Percentiles rank a stretch among this genome's conserved stretches.
Conservation (phyloP, 805 yeast genomes). For the Ogataea nitratoaversa region DNA sequence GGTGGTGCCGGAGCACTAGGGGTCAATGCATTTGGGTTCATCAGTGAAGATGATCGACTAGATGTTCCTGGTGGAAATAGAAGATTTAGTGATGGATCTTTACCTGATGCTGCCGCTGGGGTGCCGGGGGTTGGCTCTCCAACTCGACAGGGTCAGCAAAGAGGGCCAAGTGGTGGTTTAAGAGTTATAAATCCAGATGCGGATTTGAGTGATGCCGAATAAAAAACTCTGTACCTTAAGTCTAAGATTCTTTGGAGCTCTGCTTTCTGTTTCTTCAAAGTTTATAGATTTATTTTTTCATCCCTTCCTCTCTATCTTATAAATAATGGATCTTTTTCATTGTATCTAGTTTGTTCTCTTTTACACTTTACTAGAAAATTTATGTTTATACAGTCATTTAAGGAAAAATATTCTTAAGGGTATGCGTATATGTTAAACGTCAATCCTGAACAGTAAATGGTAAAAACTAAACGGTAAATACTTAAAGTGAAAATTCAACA, state of each 20-base stretch:
- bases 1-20: slow-evolving; percentile 10
- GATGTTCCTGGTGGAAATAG: slow-evolving; percentile 24
- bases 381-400: too few relatives aligned
- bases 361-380: too few relatives aligned
- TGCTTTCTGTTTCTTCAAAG: neutral
- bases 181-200: slow-evolving; percentile 29
- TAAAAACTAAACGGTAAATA: too few relatives aligned
- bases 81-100: slow-evolving; percentile 32
- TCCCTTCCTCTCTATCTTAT: too few relatives aligned
- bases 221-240: too few relatives aligned
- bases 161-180: slow-evolving; percentile 21
- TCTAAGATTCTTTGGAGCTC: too few relatives aligned
- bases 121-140: slow-evolving; percentile 6
- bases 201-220: slow-evolving; percentile 20
- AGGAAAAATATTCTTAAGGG: too few relatives aligned
- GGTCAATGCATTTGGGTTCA: slow-evolving; percentile 20
- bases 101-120: slow-evolving; percentile 33
- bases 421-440: too few relatives aligned
- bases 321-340: too few relatives aligned
- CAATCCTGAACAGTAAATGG: too few relatives aligned
- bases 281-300: neutral
- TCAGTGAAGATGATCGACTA: slow-evolving; percentile 20
- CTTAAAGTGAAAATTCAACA: too few relatives aligned
- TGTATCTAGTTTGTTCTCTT: too few relatives aligned
- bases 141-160: neutral